These are phyloP conservation scores for Fragilariopsis cylindrus DNA, from an alignment of 108 stramenopile genomes.

Conservation along the genomic window DNA sequence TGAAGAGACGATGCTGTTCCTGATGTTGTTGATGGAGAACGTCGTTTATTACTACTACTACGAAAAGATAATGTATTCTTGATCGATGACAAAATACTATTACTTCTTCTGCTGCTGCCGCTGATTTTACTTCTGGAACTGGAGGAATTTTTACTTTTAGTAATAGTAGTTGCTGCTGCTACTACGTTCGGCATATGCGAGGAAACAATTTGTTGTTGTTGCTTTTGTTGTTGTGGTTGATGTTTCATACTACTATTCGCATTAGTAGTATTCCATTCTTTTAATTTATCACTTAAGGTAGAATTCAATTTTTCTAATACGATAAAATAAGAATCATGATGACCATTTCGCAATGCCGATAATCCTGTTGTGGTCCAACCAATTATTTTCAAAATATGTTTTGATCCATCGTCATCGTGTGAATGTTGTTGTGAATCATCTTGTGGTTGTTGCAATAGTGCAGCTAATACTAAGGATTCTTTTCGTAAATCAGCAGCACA, in stretches of 20 bases:
- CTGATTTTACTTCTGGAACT: too few relatives aligned
- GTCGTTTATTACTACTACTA: too few relatives aligned
- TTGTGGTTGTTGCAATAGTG: slow-evolving; percentile 2
- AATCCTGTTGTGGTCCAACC: slow-evolving; percentile 4
- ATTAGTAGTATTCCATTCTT: not conserved
- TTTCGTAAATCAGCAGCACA: slow-evolving; percentile 14
- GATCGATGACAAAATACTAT: too few relatives aligned
- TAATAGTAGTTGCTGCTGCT: too few relatives aligned
- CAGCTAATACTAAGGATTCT: slow-evolving; percentile 7
- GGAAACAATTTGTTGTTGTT: not conserved
- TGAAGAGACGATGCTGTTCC: too few relatives aligned
- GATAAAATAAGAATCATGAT: slow-evolving; percentile 35
- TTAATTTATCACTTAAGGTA: slow-evolving; percentile 5
- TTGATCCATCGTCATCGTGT: not conserved
- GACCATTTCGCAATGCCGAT: not conserved
- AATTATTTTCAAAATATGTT: not conserved
- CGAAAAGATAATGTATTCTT: too few relatives aligned
- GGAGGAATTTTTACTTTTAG: too few relatives aligned
- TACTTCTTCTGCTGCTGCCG: too few relatives aligned
- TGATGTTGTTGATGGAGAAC: too few relatives aligned
- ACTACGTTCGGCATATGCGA: too few relatives aligned
- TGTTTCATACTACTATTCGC: not conserved
- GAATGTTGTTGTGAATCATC: not conserved
- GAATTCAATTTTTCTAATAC: slow-evolving; percentile 42
- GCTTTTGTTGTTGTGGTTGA: slow-evolving; percentile 3